Conservation (phyloP, 371 early-diverging fungal species). For the Basidiobolus meristosporus region DNA sequence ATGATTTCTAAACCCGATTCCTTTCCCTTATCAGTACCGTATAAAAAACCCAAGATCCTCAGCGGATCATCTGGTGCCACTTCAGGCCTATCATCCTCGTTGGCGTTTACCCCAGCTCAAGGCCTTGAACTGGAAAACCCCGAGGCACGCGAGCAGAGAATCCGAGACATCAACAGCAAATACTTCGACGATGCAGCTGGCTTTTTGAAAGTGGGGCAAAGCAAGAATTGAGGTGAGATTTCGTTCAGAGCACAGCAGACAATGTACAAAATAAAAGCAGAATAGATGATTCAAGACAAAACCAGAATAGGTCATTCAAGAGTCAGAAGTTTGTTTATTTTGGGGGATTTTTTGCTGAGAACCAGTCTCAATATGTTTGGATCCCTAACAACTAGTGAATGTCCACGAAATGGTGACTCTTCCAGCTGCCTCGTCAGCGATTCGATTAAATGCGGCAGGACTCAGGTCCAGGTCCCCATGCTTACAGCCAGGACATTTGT, state of each 20-base stretch:
- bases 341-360: no score
- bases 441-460: constrained; percentile 18
- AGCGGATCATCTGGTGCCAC: constrained; percentile 20
- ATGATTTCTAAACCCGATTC: no score
- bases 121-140: constrained; percentile 90
- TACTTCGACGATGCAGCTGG: constrained; percentile 50
- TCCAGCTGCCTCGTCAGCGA: constrained; percentile 14
- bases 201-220: neutral
- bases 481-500: constrained; percentile 22
- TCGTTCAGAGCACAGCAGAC: no score
- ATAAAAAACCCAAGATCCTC: constrained; percentile 39
- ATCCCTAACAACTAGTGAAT: constrained; percentile 11
- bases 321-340: no score
- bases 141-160: constrained; percentile 37
- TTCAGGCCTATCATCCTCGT: constrained; percentile 76
- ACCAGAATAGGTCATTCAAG: no score
- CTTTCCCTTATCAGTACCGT: no score
- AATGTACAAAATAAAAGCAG: no score
- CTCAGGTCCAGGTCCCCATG: constrained; percentile 21
- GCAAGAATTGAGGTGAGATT: no score
- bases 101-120: constrained; percentile 91
- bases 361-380: no score
- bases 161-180: constrained; percentile 46
- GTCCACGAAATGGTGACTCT: constrained; percentile 18
- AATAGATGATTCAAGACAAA: no score